Percentiles rank a stretch among this genome's conserved stretches.
These are phyloP conservation scores for Rhododendron ovatum DNA, from an alignment of 148 eudicot species.

Conservation along the genomic window DNA sequence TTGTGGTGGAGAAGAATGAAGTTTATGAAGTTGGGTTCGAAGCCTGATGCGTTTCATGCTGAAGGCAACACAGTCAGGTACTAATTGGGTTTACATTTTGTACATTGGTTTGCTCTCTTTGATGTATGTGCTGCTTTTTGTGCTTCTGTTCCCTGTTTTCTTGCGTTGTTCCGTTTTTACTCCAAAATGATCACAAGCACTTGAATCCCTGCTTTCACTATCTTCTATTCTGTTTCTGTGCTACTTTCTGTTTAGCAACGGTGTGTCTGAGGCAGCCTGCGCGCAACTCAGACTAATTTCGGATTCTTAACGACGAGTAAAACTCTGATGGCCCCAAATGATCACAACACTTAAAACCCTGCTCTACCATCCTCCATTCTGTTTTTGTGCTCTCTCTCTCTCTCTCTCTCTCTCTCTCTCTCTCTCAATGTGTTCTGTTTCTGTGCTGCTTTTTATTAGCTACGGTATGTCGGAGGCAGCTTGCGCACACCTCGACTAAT, in stretches of 20 bases:
- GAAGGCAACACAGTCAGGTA: slow-evolving; percentile 62
- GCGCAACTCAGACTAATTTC: no score
- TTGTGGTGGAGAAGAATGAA: slow-evolving; percentile 43
- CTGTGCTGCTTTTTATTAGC: no score
- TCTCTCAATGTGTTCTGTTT: no score
- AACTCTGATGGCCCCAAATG: no score
- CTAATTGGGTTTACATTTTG: not conserved
- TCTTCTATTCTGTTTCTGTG: slow-evolving; percentile 16
- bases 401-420: no score
- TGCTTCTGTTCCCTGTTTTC: not conserved
- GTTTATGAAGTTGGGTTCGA: slow-evolving; percentile 90
- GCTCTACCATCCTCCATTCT: no score
- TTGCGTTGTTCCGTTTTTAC: not conserved
- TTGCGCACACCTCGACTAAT: no score
- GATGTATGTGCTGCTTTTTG: not conserved
- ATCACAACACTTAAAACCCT: no score
- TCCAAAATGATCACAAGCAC: not conserved
- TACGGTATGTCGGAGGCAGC: no score
- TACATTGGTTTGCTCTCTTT: not conserved
- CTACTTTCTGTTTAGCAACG: not conserved
- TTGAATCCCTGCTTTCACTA: not conserved
- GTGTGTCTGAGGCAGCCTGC: no score
- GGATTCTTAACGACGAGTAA: no score
- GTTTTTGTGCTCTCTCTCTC: no score
- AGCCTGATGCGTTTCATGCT: slow-evolving; percentile 73